Conservation (phyloP, 176 grass and related monocot genomes). For the Aechmea fasciata region DNA sequence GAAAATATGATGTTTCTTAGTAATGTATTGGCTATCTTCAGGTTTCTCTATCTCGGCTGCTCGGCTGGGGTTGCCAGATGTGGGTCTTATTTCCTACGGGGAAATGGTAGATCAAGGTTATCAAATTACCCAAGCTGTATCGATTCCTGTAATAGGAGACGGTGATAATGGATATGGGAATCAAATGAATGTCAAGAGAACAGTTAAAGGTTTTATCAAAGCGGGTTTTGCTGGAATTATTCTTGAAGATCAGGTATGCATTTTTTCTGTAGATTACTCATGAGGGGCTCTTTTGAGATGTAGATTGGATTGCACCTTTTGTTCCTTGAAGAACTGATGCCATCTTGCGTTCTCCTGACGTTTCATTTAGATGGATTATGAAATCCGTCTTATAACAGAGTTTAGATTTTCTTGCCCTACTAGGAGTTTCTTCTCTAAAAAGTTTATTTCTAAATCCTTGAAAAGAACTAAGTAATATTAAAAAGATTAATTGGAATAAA, state of each 20-base stretch:
- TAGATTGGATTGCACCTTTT: neutral
- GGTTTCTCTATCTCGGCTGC: slow-evolving; percentile 95
- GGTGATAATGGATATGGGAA: slow-evolving; percentile 95
- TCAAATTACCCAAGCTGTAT: slow-evolving; percentile 69
- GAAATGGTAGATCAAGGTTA: slow-evolving; percentile 89
- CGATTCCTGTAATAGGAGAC: slow-evolving; percentile 84
- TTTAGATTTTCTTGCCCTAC: neutral
- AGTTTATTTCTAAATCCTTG: neutral
- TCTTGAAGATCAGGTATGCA: slow-evolving; percentile 84
- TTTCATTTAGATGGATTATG: neutral
- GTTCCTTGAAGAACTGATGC: neutral
- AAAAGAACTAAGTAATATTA: neutral
- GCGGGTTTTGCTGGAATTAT: slow-evolving; percentile 96
- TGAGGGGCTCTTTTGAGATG: neutral
- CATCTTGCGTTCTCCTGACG: neutral
- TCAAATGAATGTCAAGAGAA: slow-evolving; percentile 87
- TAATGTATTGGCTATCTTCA: neutral
- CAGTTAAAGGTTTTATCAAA: slow-evolving; percentile 90
- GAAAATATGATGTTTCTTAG: slow-evolving; percentile 6
- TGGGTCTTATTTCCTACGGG: slow-evolving; percentile 89
- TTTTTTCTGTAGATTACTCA: neutral
- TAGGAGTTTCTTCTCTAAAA: neutral
- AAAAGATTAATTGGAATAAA: neutral
- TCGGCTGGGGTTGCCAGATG: slow-evolving; percentile 77
- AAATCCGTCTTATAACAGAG: neutral